These are phyloP conservation scores for Cronartium ribicola DNA, from an alignment of 1,284 basidiomycete genomes.

Conservation along the genomic window DNA sequence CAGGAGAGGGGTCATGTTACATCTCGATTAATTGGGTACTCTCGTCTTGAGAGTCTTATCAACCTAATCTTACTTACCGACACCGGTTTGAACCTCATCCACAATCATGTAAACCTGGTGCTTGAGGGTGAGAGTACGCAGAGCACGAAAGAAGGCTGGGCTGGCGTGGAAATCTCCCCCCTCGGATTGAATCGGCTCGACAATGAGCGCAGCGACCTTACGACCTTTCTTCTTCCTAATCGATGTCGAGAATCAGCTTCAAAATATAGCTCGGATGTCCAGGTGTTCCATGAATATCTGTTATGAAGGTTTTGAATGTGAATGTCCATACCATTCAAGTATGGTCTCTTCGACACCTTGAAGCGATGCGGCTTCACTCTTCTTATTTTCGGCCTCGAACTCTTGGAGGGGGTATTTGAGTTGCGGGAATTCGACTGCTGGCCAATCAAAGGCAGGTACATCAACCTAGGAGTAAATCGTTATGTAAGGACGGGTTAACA, in stretches of 20 bases:
- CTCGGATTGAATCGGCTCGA: constrained; percentile 59
- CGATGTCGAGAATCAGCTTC: background rate
- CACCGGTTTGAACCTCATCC: constrained; percentile 58
- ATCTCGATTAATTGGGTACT: constrained; percentile 5
- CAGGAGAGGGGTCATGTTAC: background rate
- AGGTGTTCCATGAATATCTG: too few species aligned
- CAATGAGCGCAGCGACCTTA: constrained; percentile 58
- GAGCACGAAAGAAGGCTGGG: constrained; percentile 56
- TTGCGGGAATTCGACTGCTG: constrained; percentile 56
- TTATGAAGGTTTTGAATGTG: background rate
- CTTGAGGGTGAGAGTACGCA: constrained; percentile 55
- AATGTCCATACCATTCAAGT: constrained; percentile 27
- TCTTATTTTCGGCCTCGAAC: constrained; percentile 54
- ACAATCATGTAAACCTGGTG: constrained; percentile 59
- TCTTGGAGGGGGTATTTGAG: constrained; percentile 57
- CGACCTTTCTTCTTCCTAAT: constrained; percentile 52
- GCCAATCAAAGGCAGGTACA: constrained; percentile 60
- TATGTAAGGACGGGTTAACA: background rate
- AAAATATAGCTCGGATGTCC: too few species aligned
- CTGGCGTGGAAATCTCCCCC: constrained; percentile 60
- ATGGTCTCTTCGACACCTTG: constrained; percentile 53
- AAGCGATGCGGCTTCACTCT: constrained; percentile 52
- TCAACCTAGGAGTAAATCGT: constrained; percentile 50
- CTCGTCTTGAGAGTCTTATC: background rate
- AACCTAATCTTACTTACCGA: constrained; percentile 43